Evolutionary conservation across 768 basidiomycete species (phyloP), one percentile per base, ranked within the genome.

Genomic region (Hypholoma fasciculare): DNA sequence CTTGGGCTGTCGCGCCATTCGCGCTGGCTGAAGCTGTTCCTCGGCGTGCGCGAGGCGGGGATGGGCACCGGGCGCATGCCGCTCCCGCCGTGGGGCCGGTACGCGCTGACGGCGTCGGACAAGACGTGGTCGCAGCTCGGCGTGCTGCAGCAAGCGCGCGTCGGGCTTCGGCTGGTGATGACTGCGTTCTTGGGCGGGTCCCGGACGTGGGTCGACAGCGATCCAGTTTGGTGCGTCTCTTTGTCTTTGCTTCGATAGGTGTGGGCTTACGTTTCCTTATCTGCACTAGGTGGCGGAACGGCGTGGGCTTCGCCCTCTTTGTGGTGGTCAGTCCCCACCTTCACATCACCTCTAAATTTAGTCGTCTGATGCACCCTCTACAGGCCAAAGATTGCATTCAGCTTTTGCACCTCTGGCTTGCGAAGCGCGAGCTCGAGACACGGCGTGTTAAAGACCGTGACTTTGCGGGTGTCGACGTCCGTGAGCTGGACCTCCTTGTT

Each of bases 401-500:
- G 39, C 76, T 92, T 0, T 70, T 88, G 4, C 86, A 92, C 63
- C 75, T 90, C 6, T 89, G 82, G 73, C 78, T 92, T 4, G 78
- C 84, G 6, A 88, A 89, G 66, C 85, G 83, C 16, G 90, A 92
- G 66, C 74, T 91, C 5, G 84, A 88, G 66, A 85, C 83, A 2
- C 78, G 90, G 13, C 75, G 76, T 20, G 84, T 92, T 26, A 89
- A 85, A 72, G 88, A 79, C 65, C 80, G 82, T 59, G 83, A 89
- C 43, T 92, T 92, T 66, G 75, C 77, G n/a, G 88, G 88, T 0
- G 82, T 92, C n/a, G 89, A 92, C 64, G 63, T 83, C 44, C 67
- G 72, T 11, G 85, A 83, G 61, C 76, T 92, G 40, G 89, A 92
- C 67, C 77, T 92, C 23, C 9, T 49, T n/a, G 14, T n/a, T 30